phyloP scores from a whole-genome alignment of 176 grass and related monocot genomes.

The Microstegium vimineum region DNA sequence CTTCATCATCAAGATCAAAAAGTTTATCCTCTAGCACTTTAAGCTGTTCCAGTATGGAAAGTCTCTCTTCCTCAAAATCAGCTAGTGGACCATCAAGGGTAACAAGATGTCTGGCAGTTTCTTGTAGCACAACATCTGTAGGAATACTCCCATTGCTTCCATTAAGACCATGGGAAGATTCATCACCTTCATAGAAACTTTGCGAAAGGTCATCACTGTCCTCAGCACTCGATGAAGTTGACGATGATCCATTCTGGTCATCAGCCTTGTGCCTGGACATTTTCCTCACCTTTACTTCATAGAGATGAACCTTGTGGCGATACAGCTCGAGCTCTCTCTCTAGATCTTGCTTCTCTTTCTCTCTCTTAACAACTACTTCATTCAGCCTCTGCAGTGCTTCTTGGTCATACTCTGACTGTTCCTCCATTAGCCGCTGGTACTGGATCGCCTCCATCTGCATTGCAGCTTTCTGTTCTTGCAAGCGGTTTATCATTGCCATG shows the following conservation, averaged over 20 bases:
- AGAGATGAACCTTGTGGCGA: constrained; percentile 61
- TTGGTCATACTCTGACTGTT: constrained; percentile 96
- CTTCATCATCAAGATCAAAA: constrained; percentile 71
- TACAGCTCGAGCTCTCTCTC: constrained; percentile 70
- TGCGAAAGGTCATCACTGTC: constrained; percentile 65
- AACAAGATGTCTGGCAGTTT: constrained; percentile 50
- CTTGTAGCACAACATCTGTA: constrained; percentile 61
- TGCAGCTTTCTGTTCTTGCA: constrained; percentile 99
- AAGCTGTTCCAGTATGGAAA: constrained; percentile 88
- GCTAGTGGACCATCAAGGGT: constrained; percentile 58
- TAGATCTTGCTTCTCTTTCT: constrained; percentile 91
- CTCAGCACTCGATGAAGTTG: constrained; percentile 82
- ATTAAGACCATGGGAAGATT: constrained; percentile 53
- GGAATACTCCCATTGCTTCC: constrained; percentile 55
- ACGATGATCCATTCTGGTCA: constrained; percentile 58
- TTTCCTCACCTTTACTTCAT: constrained; percentile 64
- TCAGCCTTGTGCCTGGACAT: constrained; percentile 47
- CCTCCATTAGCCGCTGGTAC: constrained; percentile 97
- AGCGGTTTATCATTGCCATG: constrained; percentile 99
- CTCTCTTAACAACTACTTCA: constrained; percentile 82
- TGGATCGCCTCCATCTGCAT: constrained; percentile 99
- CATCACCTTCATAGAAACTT: constrained; percentile 62
- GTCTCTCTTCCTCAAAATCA: constrained; percentile 89
- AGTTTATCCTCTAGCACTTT: constrained; percentile 78
- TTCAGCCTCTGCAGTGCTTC: constrained; percentile 89